Base-by-base conservation (phyloP, 495 filamentous ascomycete genomes). In the Tuber melanosporum region DNA sequence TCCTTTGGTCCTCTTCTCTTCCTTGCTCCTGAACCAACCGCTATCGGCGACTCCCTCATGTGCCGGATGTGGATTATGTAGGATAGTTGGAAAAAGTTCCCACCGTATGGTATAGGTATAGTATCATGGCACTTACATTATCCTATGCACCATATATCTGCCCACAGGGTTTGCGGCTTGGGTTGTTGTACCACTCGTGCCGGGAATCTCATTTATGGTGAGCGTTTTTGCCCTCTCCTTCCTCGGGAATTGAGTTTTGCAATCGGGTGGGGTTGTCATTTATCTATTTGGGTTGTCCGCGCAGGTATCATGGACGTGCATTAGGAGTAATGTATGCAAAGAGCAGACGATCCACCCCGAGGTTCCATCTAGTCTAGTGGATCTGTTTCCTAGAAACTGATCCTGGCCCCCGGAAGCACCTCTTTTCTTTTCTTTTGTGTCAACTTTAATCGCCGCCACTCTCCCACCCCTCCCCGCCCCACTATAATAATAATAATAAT, bases 391-490 rank as follows among this genome's bases (percentile, higher is more conserved):
- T 32, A 17, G 14, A 66, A 66, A 66, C 57, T 70, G 42, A 76
- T 43, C 77, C 77, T 78, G 77, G 43, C 77, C 78, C 32, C 70
- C 76, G 77, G 76, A 80, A 75, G 78, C 73, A 75, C 76, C 45
- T 62, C 45, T 74, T 72, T 66, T 36, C 32, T 72, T 76, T 71
- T 10, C 39, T 36, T 46, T 71, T 75, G 73, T 76, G 77, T 45
- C 62, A 77, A 79, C 73, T 75, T 75, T 80, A 71, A 80, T 80
- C 75, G 75, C 73, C 70, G 41, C 52, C 52, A 42, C 49, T 42
- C 42, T n/a, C 71, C 49, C 32, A 6, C 47, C 10, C 32, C 41
- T n/a, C 41, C 26, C 62, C 73, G 46, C 70, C 36, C 52, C 20
- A 57, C 49, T 75, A 69, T 62, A 43, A 43, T 46, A 47, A 47